Evolutionary conservation across 257 asterid species (phyloP).

Genomic region (Scutellaria baicalensis): DNA sequence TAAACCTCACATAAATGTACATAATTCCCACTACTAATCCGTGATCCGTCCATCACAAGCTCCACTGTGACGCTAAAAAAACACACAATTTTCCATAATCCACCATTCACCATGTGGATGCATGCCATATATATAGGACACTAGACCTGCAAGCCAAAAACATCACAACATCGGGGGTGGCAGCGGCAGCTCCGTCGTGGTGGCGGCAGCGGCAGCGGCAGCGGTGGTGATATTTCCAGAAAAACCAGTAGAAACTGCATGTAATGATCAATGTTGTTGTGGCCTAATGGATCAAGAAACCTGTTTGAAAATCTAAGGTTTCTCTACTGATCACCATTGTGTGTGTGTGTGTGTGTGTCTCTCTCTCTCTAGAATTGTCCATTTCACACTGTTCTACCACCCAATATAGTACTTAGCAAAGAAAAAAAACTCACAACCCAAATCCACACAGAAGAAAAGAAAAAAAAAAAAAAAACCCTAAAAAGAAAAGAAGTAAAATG

Average conservation of each 20-base stretch:
- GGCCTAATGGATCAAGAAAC: no score
- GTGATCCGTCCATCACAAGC: constrained; percentile 17
- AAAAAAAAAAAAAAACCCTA: neutral
- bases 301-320: no score
- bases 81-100: neutral
- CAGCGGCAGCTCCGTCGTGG: neutral
- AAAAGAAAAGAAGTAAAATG: neutral
- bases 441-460: constrained; percentile 17
- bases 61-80: neutral
- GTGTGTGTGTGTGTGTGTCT: neutral
- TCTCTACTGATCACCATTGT: no score
- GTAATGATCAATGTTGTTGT: no score
- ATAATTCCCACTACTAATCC: neutral
- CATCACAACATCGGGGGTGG: neutral
- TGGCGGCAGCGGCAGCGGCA: neutral
- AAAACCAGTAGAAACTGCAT: neutral
- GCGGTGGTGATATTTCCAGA: neutral
- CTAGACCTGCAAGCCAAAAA: constrained; percentile 16
- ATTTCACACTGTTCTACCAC: neutral
- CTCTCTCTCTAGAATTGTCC: neutral
- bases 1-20: constrained; percentile 6
- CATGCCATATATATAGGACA: neutral
- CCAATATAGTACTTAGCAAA: neutral
- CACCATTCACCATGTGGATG: neutral
- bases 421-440: constrained; percentile 12